phyloP scores from a whole-genome alignment of 129 eudicot species.

The Heracleum sosnowskyi region DNA sequence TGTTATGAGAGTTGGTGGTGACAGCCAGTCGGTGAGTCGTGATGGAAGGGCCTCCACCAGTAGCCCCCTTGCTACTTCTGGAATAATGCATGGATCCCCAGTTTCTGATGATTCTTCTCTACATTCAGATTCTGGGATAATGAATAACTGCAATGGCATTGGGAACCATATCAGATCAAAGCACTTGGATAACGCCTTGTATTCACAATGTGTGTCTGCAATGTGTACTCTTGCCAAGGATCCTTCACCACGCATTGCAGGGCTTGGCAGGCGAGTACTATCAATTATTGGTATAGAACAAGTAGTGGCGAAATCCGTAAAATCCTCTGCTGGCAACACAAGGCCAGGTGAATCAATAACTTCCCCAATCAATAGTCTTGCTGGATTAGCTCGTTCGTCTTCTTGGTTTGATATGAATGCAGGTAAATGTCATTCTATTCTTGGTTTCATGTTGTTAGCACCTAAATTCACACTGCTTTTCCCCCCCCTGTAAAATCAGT shows the following conservation, averaged over 20 bases:
- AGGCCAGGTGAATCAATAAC: slow-evolving; percentile 50
- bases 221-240: slow-evolving; percentile 92
- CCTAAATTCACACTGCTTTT: not conserved
- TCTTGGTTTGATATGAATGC: slow-evolving; percentile 98
- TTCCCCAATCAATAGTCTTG: slow-evolving; percentile 36
- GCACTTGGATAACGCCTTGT: slow-evolving; percentile 66
- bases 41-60: slow-evolving; percentile 72
- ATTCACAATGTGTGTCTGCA: slow-evolving; percentile 81
- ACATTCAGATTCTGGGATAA: slow-evolving; percentile 83
- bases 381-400: slow-evolving; percentile 85
- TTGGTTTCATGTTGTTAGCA: not conserved
- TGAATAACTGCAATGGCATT: slow-evolving; percentile 46
- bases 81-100: slow-evolving; percentile 93
- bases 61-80: slow-evolving; percentile 80
- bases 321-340: slow-evolving; percentile 27
- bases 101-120: slow-evolving; percentile 90
- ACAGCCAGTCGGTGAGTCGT: slow-evolving; percentile 41
- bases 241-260: slow-evolving; percentile 79
- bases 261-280: slow-evolving; percentile 73
- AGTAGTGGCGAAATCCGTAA: slow-evolving; percentile 63
- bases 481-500: not conserved
- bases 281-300: slow-evolving; percentile 89
- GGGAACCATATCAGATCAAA: slow-evolving; percentile 63
- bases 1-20: slow-evolving; percentile 58
- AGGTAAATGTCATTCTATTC: slow-evolving; percentile 31